These are phyloP conservation scores for Viola pubescens DNA, from an alignment of 441 rosid genomes.

Conservation along the genomic window DNA sequence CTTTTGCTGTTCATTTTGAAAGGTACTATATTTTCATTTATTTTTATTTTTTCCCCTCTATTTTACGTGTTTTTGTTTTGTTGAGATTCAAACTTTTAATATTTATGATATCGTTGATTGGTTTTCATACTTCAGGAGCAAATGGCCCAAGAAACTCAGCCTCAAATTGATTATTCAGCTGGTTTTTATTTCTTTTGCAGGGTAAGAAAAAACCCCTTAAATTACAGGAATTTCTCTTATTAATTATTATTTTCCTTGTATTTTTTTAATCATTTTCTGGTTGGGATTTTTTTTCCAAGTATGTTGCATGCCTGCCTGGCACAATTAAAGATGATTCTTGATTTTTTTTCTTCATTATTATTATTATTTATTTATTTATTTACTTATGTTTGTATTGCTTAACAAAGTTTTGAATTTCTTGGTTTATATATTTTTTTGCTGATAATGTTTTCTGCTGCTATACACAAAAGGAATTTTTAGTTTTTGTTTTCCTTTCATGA, in stretches of 20 bases:
- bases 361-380: neutral
- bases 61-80: neutral
- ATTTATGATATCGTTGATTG: neutral
- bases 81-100: neutral
- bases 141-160: constrained; percentile 56
- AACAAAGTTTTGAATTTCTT: no score
- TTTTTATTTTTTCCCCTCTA: neutral
- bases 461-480: no score
- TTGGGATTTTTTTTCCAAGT: neutral
- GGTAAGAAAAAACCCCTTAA: constrained; percentile 34
- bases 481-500: neutral
- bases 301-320: neutral
- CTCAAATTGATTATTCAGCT: constrained; percentile 54
- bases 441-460: no score
- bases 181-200: constrained; percentile 59
- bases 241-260: no score
- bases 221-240: no score
- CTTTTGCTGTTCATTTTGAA: constrained; percentile 66
- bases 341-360: neutral
- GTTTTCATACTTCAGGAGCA: constrained; percentile 39
- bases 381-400: no score
- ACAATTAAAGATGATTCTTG: neutral
- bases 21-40: constrained; percentile 27
- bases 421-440: no score
- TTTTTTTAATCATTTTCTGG: no score